phyloP scores from a whole-genome alignment of 352 stramenopile genomes.

The Pythium sp. region DNA sequence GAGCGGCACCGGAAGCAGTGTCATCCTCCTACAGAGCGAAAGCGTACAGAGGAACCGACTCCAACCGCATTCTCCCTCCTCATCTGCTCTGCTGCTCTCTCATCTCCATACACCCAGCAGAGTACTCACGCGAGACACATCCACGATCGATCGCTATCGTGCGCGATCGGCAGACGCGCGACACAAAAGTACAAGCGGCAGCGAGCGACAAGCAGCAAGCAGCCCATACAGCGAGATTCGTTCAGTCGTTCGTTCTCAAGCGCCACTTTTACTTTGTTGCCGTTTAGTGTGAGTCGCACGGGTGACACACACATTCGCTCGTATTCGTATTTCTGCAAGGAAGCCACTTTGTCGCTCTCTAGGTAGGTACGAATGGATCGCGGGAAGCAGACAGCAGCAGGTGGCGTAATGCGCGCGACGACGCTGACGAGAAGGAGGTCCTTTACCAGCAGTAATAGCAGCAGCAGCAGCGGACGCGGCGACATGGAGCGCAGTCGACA shows the following conservation, averaged over 20 bases:
- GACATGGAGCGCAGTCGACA: constrained; percentile 1
- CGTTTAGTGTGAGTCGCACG: neutral
- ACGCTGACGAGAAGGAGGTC: constrained; percentile 1
- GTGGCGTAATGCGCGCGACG: neutral
- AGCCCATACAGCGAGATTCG: neutral
- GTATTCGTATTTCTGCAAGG: neutral
- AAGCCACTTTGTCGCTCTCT: neutral
- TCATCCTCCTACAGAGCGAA: neutral
- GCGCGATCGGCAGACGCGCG: neutral
- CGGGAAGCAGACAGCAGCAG: neutral
- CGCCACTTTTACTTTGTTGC: neutral
- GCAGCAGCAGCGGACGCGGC: neutral
- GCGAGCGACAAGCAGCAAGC: neutral
- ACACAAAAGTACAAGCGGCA: neutral
- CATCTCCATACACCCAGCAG: neutral
- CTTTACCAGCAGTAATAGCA: neutral
- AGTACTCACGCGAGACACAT: constrained; percentile 1
- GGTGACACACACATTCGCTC: neutral
- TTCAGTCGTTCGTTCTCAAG: neutral
- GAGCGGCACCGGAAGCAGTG: neutral
- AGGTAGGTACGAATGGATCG: neutral
- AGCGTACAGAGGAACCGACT: neutral
- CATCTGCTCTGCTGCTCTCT: neutral
- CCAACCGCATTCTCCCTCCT: neutral
- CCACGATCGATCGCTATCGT: neutral